Evolutionary conservation across 2,329 filamentous ascomycete species (phyloP).

Genomic region (Salinomyces thailandicus): DNA sequence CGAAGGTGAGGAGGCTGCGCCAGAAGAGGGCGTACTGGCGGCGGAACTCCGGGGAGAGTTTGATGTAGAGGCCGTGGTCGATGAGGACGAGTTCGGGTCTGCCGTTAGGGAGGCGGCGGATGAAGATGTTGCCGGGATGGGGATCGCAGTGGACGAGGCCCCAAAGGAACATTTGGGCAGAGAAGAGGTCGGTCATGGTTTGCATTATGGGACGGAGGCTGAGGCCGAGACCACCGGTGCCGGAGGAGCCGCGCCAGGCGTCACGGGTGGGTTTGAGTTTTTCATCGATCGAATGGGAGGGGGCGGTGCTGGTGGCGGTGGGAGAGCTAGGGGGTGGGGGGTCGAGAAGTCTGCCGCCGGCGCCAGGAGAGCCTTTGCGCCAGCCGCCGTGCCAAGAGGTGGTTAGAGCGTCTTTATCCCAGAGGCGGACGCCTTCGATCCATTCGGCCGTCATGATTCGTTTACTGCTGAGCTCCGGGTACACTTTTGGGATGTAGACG

Average conservation of each 20-base stretch:
- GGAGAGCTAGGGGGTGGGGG: slow-evolving; percentile 30
- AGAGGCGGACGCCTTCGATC: slow-evolving; percentile 89
- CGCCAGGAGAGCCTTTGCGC: slow-evolving; percentile 66
- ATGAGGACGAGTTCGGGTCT: slow-evolving; percentile 85
- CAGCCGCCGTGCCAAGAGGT: slow-evolving; percentile 68
- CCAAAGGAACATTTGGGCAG: slow-evolving; percentile 97
- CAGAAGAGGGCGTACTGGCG: slow-evolving; percentile 83
- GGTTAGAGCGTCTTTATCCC: slow-evolving; percentile 78
- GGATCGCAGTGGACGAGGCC: slow-evolving; percentile 93
- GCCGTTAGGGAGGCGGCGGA: slow-evolving; percentile 74
- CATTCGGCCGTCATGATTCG: slow-evolving; percentile 91
- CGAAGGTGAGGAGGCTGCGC: slow-evolving; percentile 88
- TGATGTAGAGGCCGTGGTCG: slow-evolving; percentile 92
- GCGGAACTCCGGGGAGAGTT: slow-evolving; percentile 73
- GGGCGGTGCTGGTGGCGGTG: slow-evolving; percentile 13
- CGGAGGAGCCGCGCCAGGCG: slow-evolving; percentile 62
- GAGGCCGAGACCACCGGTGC: slow-evolving; percentile 73
- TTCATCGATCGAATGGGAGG: slow-evolving; percentile 45
- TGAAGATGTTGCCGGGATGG: slow-evolving; percentile 94
- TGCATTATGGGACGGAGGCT: slow-evolving; percentile 82
- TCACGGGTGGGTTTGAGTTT: slow-evolving; percentile 70
- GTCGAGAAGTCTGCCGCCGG: slow-evolving; percentile 55
- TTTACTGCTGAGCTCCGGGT: slow-evolving; percentile 68
- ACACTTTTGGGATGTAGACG: slow-evolving; percentile 81
- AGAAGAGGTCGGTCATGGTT: slow-evolving; percentile 92